Evolutionary conservation across 1,284 basidiomycete species (phyloP).

Genomic region (Cerioporus squamosus): DNA sequence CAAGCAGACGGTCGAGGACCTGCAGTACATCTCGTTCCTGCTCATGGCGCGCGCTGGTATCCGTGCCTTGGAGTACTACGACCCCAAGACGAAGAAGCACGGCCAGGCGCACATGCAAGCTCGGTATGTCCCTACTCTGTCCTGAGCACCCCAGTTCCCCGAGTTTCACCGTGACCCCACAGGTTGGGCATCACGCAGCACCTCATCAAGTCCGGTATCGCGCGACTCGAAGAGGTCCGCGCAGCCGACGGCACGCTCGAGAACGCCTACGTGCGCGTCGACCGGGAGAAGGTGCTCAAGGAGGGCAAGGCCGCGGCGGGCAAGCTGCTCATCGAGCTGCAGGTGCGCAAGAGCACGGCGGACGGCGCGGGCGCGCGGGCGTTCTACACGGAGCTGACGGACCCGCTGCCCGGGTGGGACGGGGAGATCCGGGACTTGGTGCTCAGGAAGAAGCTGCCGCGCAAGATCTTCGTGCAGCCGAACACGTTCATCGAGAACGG

Average conservation of each 20-base stretch:
- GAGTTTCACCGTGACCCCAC: background rate
- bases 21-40: slow-evolving; percentile 82
- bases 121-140: slow-evolving; percentile 48
- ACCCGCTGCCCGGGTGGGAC: slow-evolving; percentile 72
- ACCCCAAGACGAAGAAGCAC: slow-evolving; percentile 79
- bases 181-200: slow-evolving; percentile 83
- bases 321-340: slow-evolving; percentile 75
- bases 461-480: slow-evolving; percentile 84
- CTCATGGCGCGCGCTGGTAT: slow-evolving; percentile 85
- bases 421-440: slow-evolving; percentile 78
- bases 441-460: slow-evolving; percentile 80
- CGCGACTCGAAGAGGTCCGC: slow-evolving; percentile 69
- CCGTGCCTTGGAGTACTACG: slow-evolving; percentile 81
- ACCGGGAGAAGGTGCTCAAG: slow-evolving; percentile 67
- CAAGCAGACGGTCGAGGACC: slow-evolving; percentile 70
- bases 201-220: slow-evolving; percentile 74
- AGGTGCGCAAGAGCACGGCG: slow-evolving; percentile 83
- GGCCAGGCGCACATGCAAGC: slow-evolving; percentile 95
- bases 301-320: slow-evolving; percentile 70
- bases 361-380: slow-evolving; percentile 75
- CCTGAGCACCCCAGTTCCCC: background rate
- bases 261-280: slow-evolving; percentile 74
- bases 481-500: slow-evolving; percentile 71
- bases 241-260: slow-evolving; percentile 59
- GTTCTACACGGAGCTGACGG: slow-evolving; percentile 78